phyloP scores from a whole-genome alignment of 257 asterid species.

The Solanum dulcamara region DNA sequence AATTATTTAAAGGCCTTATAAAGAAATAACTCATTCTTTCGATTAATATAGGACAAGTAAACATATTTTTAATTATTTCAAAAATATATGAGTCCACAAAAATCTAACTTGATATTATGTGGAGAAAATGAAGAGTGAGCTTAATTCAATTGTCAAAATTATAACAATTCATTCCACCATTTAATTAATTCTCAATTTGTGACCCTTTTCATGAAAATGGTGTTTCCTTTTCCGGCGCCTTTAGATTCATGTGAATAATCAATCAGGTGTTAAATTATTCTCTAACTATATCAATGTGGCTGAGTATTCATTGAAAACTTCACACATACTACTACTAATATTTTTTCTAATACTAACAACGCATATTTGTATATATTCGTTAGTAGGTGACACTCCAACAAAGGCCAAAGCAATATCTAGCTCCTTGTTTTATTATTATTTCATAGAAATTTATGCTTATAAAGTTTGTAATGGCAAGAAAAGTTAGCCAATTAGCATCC shows the following conservation, averaged over 20 bases:
- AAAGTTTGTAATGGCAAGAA: neutral
- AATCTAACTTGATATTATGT: neutral
- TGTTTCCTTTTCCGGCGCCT: neutral
- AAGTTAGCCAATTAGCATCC: neutral
- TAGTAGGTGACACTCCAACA: neutral
- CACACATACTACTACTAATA: neutral
- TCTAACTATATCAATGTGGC: neutral
- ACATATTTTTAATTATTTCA: too few relatives aligned
- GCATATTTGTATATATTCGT: neutral
- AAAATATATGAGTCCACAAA: too few relatives aligned
- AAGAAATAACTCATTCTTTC: neutral
- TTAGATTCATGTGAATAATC: neutral
- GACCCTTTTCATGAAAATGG: neutral
- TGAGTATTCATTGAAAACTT: neutral
- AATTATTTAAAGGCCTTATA: neutral
- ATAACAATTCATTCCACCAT: too few relatives aligned
- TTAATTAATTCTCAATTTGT: too few relatives aligned
- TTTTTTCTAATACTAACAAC: neutral
- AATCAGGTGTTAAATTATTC: neutral
- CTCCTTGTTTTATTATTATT: too few relatives aligned
- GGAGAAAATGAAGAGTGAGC: neutral
- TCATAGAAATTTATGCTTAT: neutral
- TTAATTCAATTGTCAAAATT: too few relatives aligned
- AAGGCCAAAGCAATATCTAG: neutral
- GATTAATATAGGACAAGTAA: neutral